phyloP scores from a whole-genome alignment of 1,139 yeast species.

The Starmera stellimalicola region DNA sequence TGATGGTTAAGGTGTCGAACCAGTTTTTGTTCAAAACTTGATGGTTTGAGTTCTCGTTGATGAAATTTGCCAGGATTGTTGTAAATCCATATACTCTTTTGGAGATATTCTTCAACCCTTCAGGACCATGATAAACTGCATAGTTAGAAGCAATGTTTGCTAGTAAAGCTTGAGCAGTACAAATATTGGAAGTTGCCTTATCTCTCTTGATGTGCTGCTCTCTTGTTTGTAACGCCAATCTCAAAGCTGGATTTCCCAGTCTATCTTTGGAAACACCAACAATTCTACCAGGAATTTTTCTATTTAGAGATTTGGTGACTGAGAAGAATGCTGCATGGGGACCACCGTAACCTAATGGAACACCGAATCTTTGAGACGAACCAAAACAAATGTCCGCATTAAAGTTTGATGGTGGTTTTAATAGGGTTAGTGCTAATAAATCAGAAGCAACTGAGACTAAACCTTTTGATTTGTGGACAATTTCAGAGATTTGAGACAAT shows the following conservation, averaged over 20 bases:
- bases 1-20: constrained; percentile 83
- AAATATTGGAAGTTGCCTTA: constrained; percentile 93
- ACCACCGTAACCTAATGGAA: constrained; percentile 96
- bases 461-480: constrained; percentile 65
- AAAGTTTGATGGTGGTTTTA: constrained; percentile 75
- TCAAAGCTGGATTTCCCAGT: constrained; percentile 76
- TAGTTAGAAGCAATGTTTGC: constrained; percentile 96
- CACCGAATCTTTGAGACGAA: constrained; percentile 92
- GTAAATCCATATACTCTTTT: constrained; percentile 70
- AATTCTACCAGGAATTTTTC: constrained; percentile 94
- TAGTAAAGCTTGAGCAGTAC: constrained; percentile 93
- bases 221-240: constrained; percentile 93
- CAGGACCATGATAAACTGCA: constrained; percentile 93
- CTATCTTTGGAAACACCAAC: constrained; percentile 92
- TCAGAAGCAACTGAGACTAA: constrained; percentile 83
- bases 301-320: constrained; percentile 63
- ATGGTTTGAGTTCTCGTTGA: constrained; percentile 35
- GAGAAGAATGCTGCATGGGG: constrained; percentile 98
- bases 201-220: constrained; percentile 97
- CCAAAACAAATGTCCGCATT: constrained; percentile 95
- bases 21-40: constrained; percentile 49
- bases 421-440: constrained; percentile 73
- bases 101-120: constrained; percentile 79
- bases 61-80: constrained; percentile 53
- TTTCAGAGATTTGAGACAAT: constrained; percentile 47